A percentile compares a stretch with the other conserved stretches of the same genome.
These are phyloP conservation scores for Emmonsiellopsis sp. DNA, from an alignment of 2,329 filamentous ascomycete species.

Conservation along the genomic window DNA sequence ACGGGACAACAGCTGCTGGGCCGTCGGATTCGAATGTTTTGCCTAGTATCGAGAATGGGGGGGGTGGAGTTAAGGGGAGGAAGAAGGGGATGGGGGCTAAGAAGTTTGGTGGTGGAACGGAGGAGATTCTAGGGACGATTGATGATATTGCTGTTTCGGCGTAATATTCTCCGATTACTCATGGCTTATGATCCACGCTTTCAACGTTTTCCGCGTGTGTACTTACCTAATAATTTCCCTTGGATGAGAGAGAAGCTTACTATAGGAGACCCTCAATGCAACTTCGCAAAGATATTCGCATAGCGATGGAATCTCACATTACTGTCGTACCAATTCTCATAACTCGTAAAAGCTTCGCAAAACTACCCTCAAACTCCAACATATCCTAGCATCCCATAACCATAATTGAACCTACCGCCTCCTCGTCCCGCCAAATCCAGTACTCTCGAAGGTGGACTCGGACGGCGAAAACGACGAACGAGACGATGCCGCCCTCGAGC, in stretches of 20 bases:
- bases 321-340: no score
- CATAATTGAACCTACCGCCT: not conserved
- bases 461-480: not conserved
- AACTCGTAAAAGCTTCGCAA: no score
- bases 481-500: not conserved
- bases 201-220: no score
- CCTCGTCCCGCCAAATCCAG: not conserved
- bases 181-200: no score
- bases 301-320: no score
- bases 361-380: no score
- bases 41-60: constrained; percentile 23
- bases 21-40: constrained; percentile 17
- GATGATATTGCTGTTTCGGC: constrained; percentile 16
- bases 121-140: constrained; percentile 32
- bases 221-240: no score
- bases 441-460: not conserved
- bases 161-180: not conserved
- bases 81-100: constrained; percentile 12
- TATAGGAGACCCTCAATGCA: no score
- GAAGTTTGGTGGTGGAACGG: constrained; percentile 25
- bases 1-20: constrained; percentile 14
- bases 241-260: no score
- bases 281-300: no score
- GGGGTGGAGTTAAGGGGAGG: constrained; percentile 19
- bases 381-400: no score